Conservation (phyloP, 2,329 filamentous ascomycete species). For the Talaromyces sp. region DNA sequence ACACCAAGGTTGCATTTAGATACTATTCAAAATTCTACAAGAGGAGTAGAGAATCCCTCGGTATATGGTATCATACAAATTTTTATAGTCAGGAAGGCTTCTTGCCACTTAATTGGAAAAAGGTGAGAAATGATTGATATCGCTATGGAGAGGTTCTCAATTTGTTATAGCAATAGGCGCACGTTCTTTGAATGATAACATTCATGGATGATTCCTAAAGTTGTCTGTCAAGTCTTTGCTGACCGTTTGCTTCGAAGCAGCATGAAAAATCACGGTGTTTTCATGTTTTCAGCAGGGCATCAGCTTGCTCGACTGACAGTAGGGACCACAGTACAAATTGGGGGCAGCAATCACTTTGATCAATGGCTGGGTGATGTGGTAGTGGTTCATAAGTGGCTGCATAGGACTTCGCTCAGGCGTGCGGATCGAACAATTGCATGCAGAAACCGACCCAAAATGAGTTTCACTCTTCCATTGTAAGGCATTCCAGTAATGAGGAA, state of each 20-base stretch:
- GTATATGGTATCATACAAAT: background rate
- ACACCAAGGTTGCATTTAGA: too few relatives aligned
- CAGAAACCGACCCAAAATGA: background rate
- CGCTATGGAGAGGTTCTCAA: background rate
- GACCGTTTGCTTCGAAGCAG: background rate
- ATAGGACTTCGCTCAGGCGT: background rate
- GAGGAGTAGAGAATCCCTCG: background rate
- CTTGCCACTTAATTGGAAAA: background rate
- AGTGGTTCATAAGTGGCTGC: background rate
- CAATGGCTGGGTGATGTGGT: background rate
- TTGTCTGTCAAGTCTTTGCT: background rate
- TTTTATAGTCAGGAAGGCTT: background rate
- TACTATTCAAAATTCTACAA: background rate
- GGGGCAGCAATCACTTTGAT: background rate
- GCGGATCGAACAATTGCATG: background rate
- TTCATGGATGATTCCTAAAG: background rate
- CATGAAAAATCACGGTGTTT: background rate
- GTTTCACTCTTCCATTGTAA: background rate
- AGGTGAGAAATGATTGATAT: background rate
- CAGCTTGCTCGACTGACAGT: background rate
- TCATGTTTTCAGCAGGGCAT: background rate
- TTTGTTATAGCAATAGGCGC: background rate
- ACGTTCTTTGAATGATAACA: background rate
- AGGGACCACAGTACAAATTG: background rate
- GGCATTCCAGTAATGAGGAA: background rate